Evolutionary conservation across 2,329 filamentous ascomycete genomes (phyloP).

Genomic region (Kalaharituber pfeilii): DNA sequence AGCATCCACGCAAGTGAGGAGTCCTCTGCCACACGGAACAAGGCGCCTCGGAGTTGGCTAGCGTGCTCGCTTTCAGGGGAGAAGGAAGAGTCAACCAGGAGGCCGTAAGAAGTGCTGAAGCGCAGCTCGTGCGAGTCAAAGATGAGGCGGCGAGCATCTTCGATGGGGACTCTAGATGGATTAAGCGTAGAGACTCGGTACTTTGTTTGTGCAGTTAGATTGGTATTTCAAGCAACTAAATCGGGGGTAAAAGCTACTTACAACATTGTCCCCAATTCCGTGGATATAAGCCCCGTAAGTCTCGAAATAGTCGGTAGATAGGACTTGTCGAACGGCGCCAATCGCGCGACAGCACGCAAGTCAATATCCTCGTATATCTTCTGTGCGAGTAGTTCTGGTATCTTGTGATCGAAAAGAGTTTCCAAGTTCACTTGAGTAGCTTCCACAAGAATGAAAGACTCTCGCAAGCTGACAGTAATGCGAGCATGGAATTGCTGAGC

Average conservation of each 20-base stretch:
- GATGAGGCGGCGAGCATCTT: slow-evolving; percentile 21
- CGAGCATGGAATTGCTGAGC: slow-evolving; percentile 16
- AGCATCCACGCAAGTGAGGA: slow-evolving; percentile 19
- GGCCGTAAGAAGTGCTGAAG: slow-evolving; percentile 16
- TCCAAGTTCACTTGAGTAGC: slow-evolving; percentile 19
- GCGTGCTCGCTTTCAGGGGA: slow-evolving; percentile 6
- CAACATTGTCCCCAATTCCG: slow-evolving; percentile 12
- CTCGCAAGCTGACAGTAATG: slow-evolving; percentile 18
- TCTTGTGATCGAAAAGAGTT: slow-evolving; percentile 11
- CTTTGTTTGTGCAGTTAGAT: slow-evolving; percentile 10
- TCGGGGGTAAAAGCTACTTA: slow-evolving; percentile 4
- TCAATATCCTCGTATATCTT: slow-evolving; percentile 16
- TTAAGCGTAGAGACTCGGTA: slow-evolving; percentile 16
- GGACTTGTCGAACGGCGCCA: slow-evolving; percentile 15
- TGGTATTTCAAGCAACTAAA: no score
- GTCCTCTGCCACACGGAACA: slow-evolving; percentile 19
- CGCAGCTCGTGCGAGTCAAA: slow-evolving; percentile 20
- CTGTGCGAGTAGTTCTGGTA: slow-evolving; percentile 12
- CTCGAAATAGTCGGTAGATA: slow-evolving; percentile 19
- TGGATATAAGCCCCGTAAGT: slow-evolving; percentile 21
- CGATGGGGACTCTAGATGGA: slow-evolving; percentile 10
- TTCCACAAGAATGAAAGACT: slow-evolving; percentile 11
- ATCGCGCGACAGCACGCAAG: slow-evolving; percentile 15
- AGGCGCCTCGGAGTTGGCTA: slow-evolving; percentile 10
- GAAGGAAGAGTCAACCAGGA: slow-evolving; percentile 12